phyloP scores from a whole-genome alignment of 192 early-diverging fungal species.

The Irineochytrium annulatum region DNA sequence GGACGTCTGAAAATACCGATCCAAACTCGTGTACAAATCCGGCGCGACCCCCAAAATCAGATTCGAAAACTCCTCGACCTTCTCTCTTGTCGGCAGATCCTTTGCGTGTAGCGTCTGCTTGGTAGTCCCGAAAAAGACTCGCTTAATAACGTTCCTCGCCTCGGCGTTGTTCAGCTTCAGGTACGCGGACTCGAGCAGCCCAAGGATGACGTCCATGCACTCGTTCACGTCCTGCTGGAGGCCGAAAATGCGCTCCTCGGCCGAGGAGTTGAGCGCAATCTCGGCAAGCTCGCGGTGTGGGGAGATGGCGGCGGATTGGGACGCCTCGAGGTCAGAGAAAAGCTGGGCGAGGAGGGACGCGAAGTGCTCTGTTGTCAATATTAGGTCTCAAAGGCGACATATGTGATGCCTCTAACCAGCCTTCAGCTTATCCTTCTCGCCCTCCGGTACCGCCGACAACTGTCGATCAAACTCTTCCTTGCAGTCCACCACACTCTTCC shows the following conservation, averaged over 20 bases:
- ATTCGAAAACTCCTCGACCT: slow-evolving; percentile 35
- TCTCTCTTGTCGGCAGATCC: slow-evolving; percentile 7
- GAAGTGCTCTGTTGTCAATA: too few species aligned
- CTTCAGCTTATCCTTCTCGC: too few species aligned
- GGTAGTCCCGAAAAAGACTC: slow-evolving; percentile 35
- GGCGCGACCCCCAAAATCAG: slow-evolving; percentile 29
- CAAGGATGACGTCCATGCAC: slow-evolving; percentile 41
- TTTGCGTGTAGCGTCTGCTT: slow-evolving; percentile 22
- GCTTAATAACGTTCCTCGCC: not conserved
- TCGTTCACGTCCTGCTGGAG: slow-evolving; percentile 44
- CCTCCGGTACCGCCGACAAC: too few species aligned
- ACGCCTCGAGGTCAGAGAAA: not conserved
- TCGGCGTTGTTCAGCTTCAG: not conserved
- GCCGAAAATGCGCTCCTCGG: slow-evolving; percentile 21
- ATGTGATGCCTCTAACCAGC: too few species aligned
- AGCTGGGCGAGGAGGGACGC: not conserved
- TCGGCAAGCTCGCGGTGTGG: slow-evolving; percentile 26
- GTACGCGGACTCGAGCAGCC: slow-evolving; percentile 26
- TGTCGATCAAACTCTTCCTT: too few species aligned
- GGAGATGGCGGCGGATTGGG: not conserved
- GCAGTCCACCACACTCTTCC: too few species aligned
- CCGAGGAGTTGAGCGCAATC: slow-evolving; percentile 18
- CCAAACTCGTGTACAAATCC: slow-evolving; percentile 27
- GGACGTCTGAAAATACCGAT: slow-evolving; percentile 22
- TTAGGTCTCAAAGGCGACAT: too few species aligned